Evolutionary conservation across 2,329 filamentous ascomycete species (phyloP).

Genomic region (Waltergamsia citrina): DNA sequence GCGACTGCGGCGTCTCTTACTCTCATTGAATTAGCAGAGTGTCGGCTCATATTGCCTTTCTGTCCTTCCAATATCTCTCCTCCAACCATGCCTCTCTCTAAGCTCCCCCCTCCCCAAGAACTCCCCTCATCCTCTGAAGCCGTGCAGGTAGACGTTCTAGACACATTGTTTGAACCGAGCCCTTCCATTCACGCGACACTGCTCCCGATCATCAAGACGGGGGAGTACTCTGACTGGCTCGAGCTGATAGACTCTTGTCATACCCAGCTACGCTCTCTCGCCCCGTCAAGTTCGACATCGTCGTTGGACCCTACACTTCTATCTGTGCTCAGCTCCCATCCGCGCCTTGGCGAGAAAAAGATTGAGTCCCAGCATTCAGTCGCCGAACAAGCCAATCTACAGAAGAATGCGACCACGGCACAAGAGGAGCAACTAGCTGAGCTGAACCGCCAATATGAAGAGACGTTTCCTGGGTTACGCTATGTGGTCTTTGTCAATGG

Average conservation of each 20-base stretch:
- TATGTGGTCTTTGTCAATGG: constrained; percentile 94
- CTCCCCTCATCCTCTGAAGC: constrained; percentile 46
- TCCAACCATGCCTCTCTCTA: constrained; percentile 10
- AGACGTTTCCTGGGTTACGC: constrained; percentile 68
- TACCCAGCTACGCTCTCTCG: constrained; percentile 50
- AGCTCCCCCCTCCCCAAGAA: constrained; percentile 46
- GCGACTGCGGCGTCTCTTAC: background rate
- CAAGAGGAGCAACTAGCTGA: constrained; percentile 49
- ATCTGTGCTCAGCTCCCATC: constrained; percentile 70
- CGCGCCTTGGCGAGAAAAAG: constrained; percentile 71
- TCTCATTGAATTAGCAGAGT: background rate
- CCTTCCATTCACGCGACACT: constrained; percentile 63
- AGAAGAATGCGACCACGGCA: constrained; percentile 21
- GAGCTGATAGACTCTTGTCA: constrained; percentile 61
- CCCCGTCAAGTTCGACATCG: constrained; percentile 35
- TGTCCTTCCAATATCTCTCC: too few species aligned
- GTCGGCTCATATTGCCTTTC: too few species aligned
- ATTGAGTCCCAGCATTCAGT: constrained; percentile 73
- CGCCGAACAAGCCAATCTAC: constrained; percentile 73
- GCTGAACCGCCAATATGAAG: constrained; percentile 73
- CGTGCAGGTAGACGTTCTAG: constrained; percentile 49
- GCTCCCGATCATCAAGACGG: constrained; percentile 50
- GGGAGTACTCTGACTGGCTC: constrained; percentile 55
- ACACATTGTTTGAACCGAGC: constrained; percentile 79
- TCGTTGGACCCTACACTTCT: constrained; percentile 48